Evolutionary conservation across 768 basidiomycete species (phyloP).

Genomic region (Cystofilobasidium macerans): DNA sequence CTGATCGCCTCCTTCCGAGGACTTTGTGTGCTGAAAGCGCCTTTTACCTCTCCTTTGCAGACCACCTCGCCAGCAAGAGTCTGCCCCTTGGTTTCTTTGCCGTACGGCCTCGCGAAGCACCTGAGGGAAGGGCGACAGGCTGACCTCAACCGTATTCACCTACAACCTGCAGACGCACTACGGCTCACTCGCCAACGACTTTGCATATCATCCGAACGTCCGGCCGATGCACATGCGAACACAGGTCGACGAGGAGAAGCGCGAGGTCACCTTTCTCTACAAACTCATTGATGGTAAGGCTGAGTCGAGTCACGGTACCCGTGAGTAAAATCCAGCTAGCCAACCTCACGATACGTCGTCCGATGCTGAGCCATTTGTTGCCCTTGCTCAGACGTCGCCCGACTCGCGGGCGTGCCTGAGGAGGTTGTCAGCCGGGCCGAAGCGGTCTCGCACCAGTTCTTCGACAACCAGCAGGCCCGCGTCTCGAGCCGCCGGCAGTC

Average conservation of each 20-base stretch:
- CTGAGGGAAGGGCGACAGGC: too few relatives aligned
- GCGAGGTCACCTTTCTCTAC: constrained; percentile 86
- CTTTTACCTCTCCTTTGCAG: background rate
- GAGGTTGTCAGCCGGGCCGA: constrained; percentile 78
- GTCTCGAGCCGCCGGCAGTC: constrained; percentile 45
- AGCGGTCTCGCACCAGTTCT: constrained; percentile 74
- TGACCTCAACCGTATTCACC: too few relatives aligned
- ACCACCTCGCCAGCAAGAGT: constrained; percentile 86
- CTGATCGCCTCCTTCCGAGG: too few relatives aligned
- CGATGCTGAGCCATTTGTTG: background rate
- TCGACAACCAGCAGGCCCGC: constrained; percentile 59
- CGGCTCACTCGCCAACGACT: constrained; percentile 88
- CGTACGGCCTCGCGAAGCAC: constrained; percentile 30
- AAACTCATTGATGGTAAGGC: constrained; percentile 55
- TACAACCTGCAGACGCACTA: constrained; percentile 71
- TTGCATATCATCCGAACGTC: constrained; percentile 80
- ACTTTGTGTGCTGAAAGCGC: background rate
- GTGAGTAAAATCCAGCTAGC: constrained; percentile 28
- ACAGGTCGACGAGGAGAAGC: constrained; percentile 79
- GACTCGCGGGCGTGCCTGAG: constrained; percentile 76
- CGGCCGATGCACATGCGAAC: constrained; percentile 94
- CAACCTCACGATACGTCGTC: constrained; percentile 45
- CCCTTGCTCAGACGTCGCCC: constrained; percentile 53
- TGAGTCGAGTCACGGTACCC: constrained; percentile 38
- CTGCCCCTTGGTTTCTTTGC: constrained; percentile 90